Percentiles rank a stretch among this genome's conserved stretches.
Conservation (phyloP, 73 alveolate genomes). For the Tetrahymena malaccensis region DNA sequence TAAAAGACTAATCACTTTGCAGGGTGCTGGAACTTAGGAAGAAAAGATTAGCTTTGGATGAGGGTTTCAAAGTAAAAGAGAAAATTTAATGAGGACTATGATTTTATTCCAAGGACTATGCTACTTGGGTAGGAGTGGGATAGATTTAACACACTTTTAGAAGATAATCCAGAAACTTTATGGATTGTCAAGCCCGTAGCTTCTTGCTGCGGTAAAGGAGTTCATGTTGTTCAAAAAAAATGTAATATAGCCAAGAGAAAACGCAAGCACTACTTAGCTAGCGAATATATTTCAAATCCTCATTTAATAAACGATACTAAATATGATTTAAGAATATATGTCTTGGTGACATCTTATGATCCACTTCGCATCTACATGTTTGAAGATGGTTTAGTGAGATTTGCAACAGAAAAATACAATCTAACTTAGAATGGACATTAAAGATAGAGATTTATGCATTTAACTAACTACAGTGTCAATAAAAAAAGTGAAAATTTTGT, state of each 20-base stretch:
- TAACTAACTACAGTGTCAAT: conserved; percentile 87
- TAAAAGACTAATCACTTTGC: conserved; percentile 88
- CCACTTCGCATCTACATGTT: conserved; percentile 91
- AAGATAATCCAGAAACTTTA: conserved; percentile 54
- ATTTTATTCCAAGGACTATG: conserved; percentile 76
- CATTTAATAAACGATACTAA: conserved; percentile 84
- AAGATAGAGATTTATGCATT: conserved; percentile 83
- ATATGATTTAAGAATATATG: conserved; percentile 88
- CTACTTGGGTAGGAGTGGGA: conserved; percentile 76
- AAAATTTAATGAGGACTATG: conserved; percentile 58
- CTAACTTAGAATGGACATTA: conserved; percentile 51
- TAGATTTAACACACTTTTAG: conserved; percentile 59
- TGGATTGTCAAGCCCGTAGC: conserved; percentile 92
- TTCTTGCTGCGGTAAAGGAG: conserved; percentile 88
- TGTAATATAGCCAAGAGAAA: conserved; percentile 43
- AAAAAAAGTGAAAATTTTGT: conserved; percentile 66
- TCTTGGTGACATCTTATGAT: conserved; percentile 79
- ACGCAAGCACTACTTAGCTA: conserved; percentile 62
- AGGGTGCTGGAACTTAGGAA: conserved; percentile 73
- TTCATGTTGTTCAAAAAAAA: conserved; percentile 66
- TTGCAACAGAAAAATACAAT: conserved; percentile 84
- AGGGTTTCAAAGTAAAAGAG: conserved; percentile 54
- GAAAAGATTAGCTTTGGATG: conserved; percentile 85
- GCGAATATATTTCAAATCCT: conserved; percentile 82
- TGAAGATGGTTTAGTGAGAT: conserved; percentile 94